A percentile compares a stretch with the other conserved stretches of the same genome.
Evolutionary conservation across 306 rosid species (phyloP).

Genomic region (Nissolia schottii): DNA sequence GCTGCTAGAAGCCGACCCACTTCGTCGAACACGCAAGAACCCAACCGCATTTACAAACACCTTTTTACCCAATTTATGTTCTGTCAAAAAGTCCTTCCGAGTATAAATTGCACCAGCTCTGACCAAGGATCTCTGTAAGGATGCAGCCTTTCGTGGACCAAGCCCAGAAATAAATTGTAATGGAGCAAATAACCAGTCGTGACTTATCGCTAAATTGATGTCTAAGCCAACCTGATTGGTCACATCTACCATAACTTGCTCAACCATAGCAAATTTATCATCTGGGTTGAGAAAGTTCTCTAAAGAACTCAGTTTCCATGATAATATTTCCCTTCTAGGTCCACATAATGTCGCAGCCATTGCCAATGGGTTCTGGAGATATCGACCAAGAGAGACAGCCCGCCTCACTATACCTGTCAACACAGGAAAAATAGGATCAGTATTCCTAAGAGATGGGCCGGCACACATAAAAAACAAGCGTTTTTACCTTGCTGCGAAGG

Average conservation of each 20-base stretch:
- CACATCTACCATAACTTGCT: conserved; percentile 93
- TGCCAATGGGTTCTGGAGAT: conserved; percentile 96
- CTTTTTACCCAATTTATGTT: conserved; percentile 81
- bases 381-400: conserved; percentile 94
- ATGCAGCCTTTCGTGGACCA: conserved; percentile 98
- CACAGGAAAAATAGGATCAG: conserved; percentile 20
- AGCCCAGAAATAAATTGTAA: conserved; percentile 93
- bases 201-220: conserved; percentile 78
- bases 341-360: conserved; percentile 95
- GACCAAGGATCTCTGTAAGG: conserved; percentile 82
- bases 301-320: conserved; percentile 78
- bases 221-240: conserved; percentile 96
- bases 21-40: conserved; percentile 87
- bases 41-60: conserved; percentile 95
- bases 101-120: conserved; percentile 87
- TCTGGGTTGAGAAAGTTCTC: conserved; percentile 86
- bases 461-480: neutral
- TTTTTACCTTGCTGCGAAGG: conserved; percentile 76
- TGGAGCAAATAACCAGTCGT: conserved; percentile 93
- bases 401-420: conserved; percentile 87
- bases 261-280: conserved; percentile 82
- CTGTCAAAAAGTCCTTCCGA: conserved; percentile 79
- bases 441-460: neutral
- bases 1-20: conserved; percentile 92
- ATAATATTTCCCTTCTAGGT: conserved; percentile 80